These are phyloP conservation scores for Microsporum audouinii DNA, from an alignment of 2,329 filamentous ascomycete genomes.

Conservation along the genomic window DNA sequence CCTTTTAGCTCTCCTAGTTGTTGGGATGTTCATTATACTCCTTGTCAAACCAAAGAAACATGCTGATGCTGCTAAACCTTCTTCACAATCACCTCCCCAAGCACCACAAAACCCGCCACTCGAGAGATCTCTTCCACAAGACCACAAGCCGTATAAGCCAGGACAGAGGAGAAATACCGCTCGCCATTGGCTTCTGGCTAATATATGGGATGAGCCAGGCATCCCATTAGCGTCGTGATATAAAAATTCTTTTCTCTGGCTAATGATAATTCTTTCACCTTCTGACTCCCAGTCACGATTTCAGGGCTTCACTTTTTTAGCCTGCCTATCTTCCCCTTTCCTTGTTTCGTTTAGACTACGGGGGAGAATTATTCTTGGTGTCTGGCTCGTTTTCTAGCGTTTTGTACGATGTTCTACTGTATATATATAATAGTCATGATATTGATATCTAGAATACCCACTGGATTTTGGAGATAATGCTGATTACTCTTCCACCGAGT, in stretches of 20 bases:
- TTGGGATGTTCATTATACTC: conserved; percentile 74
- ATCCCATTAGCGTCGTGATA: background rate
- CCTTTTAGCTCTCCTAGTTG: conserved; percentile 70
- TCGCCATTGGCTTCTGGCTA: background rate
- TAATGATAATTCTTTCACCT: background rate
- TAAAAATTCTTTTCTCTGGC: background rate
- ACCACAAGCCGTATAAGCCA: background rate
- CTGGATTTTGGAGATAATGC: background rate
- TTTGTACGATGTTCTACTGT: background rate
- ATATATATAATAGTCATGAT: background rate
- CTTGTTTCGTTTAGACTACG: background rate
- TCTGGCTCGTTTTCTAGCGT: background rate
- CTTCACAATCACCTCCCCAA: conserved; percentile 19
- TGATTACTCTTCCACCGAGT: background rate
- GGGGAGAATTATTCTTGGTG: background rate
- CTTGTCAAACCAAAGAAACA: conserved; percentile 61
- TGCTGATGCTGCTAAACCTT: conserved; percentile 16
- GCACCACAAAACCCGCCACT: conserved; percentile 13
- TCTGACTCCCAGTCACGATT: background rate
- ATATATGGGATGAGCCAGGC: background rate
- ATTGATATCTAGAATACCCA: conserved; percentile 1
- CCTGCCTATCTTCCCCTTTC: background rate
- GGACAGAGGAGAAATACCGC: background rate
- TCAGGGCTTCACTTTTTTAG: background rate
- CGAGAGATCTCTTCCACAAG: background rate